Evolutionary conservation across 768 basidiomycete genomes (phyloP), one percentile per base, ranked within the genome.

Genomic region (Dentipellis fragilis): DNA sequence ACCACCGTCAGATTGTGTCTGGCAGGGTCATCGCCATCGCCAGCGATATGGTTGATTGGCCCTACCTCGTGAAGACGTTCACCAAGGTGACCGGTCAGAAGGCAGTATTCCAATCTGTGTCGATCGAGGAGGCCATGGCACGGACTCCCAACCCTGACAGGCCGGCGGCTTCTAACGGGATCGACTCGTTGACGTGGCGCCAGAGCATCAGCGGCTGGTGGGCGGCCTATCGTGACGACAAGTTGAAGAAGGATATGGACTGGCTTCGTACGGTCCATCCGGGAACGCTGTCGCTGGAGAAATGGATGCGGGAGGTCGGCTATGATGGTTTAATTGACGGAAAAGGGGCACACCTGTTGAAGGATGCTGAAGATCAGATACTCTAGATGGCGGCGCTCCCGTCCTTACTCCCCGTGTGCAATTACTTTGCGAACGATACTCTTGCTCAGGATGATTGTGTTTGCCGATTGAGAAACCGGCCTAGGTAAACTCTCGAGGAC

Each of bases 191-290:
- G 52, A 62, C 60, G n/a, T 66, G 59, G 59, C 56, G 23, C 23
- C 63, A 75, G 65, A 77, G 73, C 61, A 78, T 77, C 62, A 64
- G 65, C 23, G 71, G 67, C 3, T 77, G 71, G 64, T 79, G 73
- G 74, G 66, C 66, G 11, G 54, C 70, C 51, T 79, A 68, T 67
- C 62, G 73, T 34, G 77, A 80, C 52, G 71, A 72, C 58, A 60
- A 77, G 36, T 62, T 79, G 40, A 68, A 64, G 59, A 65, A 72
- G 59, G 72, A 79, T 14, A 42, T 42, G 12, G 40, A 42, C 12
- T 42, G 40, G 40, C 14, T 42, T 14, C 40, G 40, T 14, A 42
- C 11, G 40, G 40, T 42, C 6, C 14, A 42, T 19, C 40, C 40
- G 19, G 40, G 40, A 19, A 42, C 40, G 14, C 40, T 14, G 6